phyloP scores from a whole-genome alignment of 345 rosid genomes.

The Hibiscus trionum region DNA sequence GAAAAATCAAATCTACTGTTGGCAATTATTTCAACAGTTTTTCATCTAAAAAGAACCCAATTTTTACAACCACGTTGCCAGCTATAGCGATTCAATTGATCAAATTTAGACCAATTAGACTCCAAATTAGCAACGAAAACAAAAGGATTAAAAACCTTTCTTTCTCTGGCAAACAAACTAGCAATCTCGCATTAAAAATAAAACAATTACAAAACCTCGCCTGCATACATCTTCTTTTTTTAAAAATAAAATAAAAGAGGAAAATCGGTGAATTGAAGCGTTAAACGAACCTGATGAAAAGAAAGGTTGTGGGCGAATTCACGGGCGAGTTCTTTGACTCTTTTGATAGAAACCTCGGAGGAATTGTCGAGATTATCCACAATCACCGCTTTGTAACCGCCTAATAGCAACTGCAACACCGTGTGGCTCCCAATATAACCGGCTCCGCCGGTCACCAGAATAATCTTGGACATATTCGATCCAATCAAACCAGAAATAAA shows the following conservation, averaged over 20 bases:
- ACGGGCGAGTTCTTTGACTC: slow-evolving; percentile 70
- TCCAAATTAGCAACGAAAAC: background rate
- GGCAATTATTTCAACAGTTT: background rate
- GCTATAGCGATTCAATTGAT: slow-evolving; percentile 1
- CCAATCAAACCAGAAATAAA: background rate
- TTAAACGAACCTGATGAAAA: slow-evolving; percentile 51
- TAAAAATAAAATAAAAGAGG: background rate
- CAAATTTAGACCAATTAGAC: background rate
- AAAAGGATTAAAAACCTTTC: background rate
- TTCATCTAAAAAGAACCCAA: background rate
- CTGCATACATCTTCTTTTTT: background rate
- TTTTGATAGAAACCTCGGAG: slow-evolving; percentile 45
- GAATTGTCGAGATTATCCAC: slow-evolving; percentile 85
- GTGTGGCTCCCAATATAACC: slow-evolving; percentile 98
- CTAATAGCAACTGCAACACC: slow-evolving; percentile 74
- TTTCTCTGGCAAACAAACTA: background rate
- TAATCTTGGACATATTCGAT: slow-evolving; percentile 30
- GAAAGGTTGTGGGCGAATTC: slow-evolving; percentile 41
- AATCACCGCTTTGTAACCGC: slow-evolving; percentile 56
- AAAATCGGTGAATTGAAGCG: background rate
- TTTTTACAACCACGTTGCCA: background rate
- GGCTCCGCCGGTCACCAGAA: slow-evolving; percentile 94
- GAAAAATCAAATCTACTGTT: background rate
- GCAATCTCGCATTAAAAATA: background rate
- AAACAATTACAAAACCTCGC: background rate